Base-by-base conservation (phyloP, 2,329 filamentous ascomycete genomes). In the Sarocladiaceae sp. region DNA sequence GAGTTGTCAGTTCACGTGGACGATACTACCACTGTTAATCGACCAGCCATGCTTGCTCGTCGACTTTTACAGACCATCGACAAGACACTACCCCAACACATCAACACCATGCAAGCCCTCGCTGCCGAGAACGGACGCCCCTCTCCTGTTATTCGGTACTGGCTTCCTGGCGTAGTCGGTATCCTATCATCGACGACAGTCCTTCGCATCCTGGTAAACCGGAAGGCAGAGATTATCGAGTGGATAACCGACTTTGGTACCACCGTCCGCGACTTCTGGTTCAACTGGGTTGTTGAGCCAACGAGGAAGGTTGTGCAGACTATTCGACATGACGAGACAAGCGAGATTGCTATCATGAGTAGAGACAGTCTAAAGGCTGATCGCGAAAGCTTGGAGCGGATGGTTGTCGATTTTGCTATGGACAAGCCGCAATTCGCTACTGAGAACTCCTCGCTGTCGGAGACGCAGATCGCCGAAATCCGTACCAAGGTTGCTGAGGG, bases 271-370 rank as follows among this genome's bases (percentile, higher is more conserved):
- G 91, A 95, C 62, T 98, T 98, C 60, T 96, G 90, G 86, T 73
- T 82, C 48, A 98, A 98, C 61, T 98, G 93, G 93, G 85, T 98
- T 3, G 70, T 98, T 10, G 85, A 95, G 51, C 93, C 93, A 0
- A 73, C 81, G 1, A 80, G 80, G 54, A 91, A 88, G 59, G 74
- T 98, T 15, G 78, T 98, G 47, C 82, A 84, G 40, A 98, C 93
- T 0, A 97, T 98, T 53, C 82, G 91, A 4, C 93, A 97, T 61
- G 88, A 97, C 56, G 82, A 87, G 55, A 85, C 82, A 53, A 95
- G 88, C 58, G 91, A 97, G 59, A 91, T 98, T 51, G 93, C 91
- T 34, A 86, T 98, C 52, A 93, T 98, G 85, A 96, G 89, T 66
- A 87, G 88, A 47, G 85, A 91, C 53, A 96, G 89, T 53, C 75